These are phyloP conservation scores for Ceratocystis albifundus DNA, from an alignment of 2,329 filamentous ascomycete species.

Conservation along the genomic window DNA sequence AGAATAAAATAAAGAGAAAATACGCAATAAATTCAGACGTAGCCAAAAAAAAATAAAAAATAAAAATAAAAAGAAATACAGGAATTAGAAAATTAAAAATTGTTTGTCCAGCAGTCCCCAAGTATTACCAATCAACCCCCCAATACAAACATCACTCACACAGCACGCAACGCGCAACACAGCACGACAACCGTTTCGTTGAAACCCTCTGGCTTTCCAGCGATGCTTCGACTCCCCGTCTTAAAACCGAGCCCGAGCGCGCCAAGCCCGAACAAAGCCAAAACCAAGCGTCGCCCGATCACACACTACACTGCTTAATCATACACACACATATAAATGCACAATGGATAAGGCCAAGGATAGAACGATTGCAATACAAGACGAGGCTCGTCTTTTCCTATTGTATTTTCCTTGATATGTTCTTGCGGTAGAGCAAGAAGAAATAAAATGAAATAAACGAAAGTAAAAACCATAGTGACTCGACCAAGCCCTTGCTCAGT, in stretches of 20 bases:
- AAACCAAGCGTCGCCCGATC: neutral
- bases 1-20: neutral
- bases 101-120: neutral
- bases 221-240: neutral
- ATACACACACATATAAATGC: no score
- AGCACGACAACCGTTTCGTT: no score
- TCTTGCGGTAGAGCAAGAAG: slow-evolving; percentile 1
- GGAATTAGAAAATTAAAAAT: no score
- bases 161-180: neutral
- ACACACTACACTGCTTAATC: neutral
- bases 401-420: neutral
- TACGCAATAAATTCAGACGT: neutral
- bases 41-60: no score
- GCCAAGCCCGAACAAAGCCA: neutral
- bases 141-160: neutral
- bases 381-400: no score
- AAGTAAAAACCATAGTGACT: slow-evolving; percentile 1
- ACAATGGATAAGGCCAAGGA: no score
- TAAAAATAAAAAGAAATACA: no score
- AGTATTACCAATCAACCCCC: neutral
- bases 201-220: neutral
- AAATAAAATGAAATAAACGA: slow-evolving; percentile 6
- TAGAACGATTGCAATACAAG: no score
- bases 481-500: neutral
- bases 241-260: neutral